phyloP scores from a whole-genome alignment of 257 asterid genomes.

The Gentiana macrophylla region DNA sequence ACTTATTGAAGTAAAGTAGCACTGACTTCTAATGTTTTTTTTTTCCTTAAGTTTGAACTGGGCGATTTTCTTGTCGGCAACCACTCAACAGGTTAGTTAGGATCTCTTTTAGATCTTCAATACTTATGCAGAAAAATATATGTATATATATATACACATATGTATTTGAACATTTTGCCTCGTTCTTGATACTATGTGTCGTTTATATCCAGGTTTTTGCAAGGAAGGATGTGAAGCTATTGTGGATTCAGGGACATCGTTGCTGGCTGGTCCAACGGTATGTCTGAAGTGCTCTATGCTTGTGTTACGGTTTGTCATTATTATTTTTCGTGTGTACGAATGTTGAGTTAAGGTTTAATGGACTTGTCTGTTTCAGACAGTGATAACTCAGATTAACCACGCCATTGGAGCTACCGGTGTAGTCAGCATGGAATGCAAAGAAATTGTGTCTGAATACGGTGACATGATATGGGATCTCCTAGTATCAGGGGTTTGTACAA shows the following conservation, averaged over 20 bases:
- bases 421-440: conserved; percentile 30
- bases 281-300: conserved; percentile 1
- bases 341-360: not conserved
- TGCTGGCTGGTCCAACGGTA: conserved; percentile 37
- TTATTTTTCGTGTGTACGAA: not conserved
- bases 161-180: too few relatives aligned
- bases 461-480: conserved; percentile 23
- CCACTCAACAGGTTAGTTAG: conserved; percentile 58
- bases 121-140: not conserved
- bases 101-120: not conserved
- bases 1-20: not conserved
- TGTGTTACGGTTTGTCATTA: too few relatives aligned
- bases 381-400: conserved; percentile 29
- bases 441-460: conserved; percentile 19
- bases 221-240: conserved; percentile 28
- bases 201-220: conserved; percentile 19
- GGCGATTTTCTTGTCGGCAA: conserved; percentile 78
- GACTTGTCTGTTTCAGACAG: conserved; percentile 17
- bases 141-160: too few relatives aligned
- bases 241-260: conserved; percentile 35
- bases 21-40: not conserved
- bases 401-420: conserved; percentile 38
- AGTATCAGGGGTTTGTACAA: conserved; percentile 20
- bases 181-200: not conserved
- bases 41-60: conserved; percentile 47